Conservation (phyloP, 1,284 basidiomycete species). For the Ceratobasidium sp. region DNA sequence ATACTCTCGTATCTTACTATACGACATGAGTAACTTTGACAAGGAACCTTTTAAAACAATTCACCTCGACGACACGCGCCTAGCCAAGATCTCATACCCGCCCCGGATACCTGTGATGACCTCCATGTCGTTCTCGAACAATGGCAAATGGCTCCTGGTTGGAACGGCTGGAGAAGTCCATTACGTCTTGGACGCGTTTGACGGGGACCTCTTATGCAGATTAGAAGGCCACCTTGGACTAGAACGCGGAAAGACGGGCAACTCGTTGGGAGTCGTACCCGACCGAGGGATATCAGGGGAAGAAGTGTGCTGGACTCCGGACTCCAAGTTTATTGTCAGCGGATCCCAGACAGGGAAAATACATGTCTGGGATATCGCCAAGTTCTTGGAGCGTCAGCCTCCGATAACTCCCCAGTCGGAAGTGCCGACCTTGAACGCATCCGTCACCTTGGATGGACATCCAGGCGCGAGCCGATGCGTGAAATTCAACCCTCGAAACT, state of each 20-base stretch:
- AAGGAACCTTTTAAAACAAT: conserved; percentile 87
- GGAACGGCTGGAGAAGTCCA: conserved; percentile 92
- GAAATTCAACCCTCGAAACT: conserved; percentile 81
- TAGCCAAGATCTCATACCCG: conserved; percentile 74
- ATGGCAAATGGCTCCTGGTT: conserved; percentile 87
- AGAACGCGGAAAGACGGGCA: conserved; percentile 64
- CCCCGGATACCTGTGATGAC: conserved; percentile 91
- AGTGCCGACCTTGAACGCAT: conserved; percentile 43
- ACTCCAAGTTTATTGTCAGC: conserved; percentile 83
- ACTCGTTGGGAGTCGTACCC: conserved; percentile 65
- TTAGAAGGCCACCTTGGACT: conserved; percentile 81
- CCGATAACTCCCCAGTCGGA: conserved; percentile 4
- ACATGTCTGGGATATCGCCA: conserved; percentile 71
- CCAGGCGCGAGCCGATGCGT: conserved; percentile 83
- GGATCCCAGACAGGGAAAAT: conserved; percentile 84
- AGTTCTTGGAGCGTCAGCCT: conserved; percentile 48
- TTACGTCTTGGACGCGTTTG: conserved; percentile 89
- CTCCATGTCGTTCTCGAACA: conserved; percentile 85
- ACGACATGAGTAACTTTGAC: conserved; percentile 88
- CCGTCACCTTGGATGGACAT: conserved; percentile 67
- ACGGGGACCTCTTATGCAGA: conserved; percentile 79
- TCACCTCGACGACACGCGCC: conserved; percentile 77
- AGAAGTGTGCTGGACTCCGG: conserved; percentile 90
- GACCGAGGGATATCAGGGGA: conserved; percentile 81
- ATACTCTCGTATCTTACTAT: conserved; percentile 83